Percentiles rank a stretch among this genome's conserved stretches.
phyloP scores from a whole-genome alignment of 805 yeast species.

The Wickerhamiella nectarea region DNA sequence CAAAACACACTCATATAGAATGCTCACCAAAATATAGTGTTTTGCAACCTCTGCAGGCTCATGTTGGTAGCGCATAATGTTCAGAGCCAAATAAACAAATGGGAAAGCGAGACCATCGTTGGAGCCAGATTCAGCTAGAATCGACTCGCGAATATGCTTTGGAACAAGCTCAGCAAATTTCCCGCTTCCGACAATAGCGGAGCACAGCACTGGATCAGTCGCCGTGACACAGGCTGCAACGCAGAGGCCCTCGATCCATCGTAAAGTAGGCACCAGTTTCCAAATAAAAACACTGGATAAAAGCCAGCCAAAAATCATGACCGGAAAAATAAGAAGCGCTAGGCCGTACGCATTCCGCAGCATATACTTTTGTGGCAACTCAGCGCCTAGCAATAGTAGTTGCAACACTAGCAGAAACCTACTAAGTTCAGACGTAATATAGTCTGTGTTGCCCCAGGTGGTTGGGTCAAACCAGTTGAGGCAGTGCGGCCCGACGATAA shows the following conservation, averaged over 20 bases:
- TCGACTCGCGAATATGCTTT: constrained; percentile 44
- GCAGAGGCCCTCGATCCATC: constrained; percentile 41
- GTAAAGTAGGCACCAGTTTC: constrained; percentile 43
- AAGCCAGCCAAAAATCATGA: constrained; percentile 61
- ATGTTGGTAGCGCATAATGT: constrained; percentile 34
- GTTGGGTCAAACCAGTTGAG: constrained; percentile 66
- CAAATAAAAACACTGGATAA: constrained; percentile 50
- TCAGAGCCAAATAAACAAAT: constrained; percentile 47
- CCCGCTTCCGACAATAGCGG: constrained; percentile 54
- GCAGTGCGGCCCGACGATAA: constrained; percentile 78
- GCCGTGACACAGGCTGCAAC: constrained; percentile 64
- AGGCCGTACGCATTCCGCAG: constrained; percentile 45
- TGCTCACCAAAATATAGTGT: constrained; percentile 48
- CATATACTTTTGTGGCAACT: constrained; percentile 55
- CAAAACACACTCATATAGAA: constrained; percentile 48
- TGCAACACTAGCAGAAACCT: constrained; percentile 57
- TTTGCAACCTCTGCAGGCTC: constrained; percentile 40
- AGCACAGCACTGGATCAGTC: constrained; percentile 63
- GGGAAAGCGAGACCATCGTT: constrained; percentile 55
- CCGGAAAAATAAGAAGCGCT: constrained; percentile 45
- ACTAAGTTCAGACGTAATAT: constrained; percentile 58
- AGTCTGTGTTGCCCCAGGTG: constrained; percentile 69
- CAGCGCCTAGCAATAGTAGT: constrained; percentile 60
- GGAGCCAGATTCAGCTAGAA: constrained; percentile 62
- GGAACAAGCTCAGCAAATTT: constrained; percentile 50